These are phyloP conservation scores for Salvia splendens DNA, from an alignment of 257 asterid species.

Conservation along the genomic window DNA sequence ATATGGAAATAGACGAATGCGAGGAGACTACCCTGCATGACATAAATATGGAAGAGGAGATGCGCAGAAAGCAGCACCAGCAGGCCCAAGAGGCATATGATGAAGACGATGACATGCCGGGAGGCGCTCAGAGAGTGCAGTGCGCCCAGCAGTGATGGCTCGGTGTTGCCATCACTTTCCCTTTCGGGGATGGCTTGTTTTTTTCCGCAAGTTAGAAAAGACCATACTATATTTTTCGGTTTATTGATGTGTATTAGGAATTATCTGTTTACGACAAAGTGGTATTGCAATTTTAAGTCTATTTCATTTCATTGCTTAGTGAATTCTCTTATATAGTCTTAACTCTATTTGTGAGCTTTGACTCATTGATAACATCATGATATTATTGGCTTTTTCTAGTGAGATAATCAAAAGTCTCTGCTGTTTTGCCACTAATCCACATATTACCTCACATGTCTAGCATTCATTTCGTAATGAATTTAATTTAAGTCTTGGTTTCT, in stretches of 20 bases:
- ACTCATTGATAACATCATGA: no score
- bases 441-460: no score
- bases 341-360: no score
- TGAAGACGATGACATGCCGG: conserved; percentile 54
- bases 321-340: neutral
- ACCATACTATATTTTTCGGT: conserved; percentile 26
- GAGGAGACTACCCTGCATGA: conserved; percentile 59
- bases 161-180: neutral
- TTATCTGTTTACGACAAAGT: conserved; percentile 13
- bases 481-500: neutral
- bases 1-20: conserved; percentile 51
- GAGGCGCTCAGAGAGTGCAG: conserved; percentile 65
- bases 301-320: conserved; percentile 9
- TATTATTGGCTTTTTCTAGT: no score
- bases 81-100: conserved; percentile 53
- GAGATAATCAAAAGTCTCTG: no score
- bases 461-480: no score
- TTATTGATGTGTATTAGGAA: conserved; percentile 25
- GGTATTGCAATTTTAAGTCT: conserved; percentile 1
- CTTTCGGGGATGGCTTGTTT: neutral
- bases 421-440: no score
- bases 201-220: conserved; percentile 25
- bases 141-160: conserved; percentile 55
- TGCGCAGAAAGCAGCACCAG: conserved; percentile 57
- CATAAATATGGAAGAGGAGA: conserved; percentile 56